A percentile compares a stretch with the other conserved stretches of the same genome.
These are phyloP conservation scores for Ganoderma sinense DNA, from an alignment of 1,284 basidiomycete species.

Conservation along the genomic window DNA sequence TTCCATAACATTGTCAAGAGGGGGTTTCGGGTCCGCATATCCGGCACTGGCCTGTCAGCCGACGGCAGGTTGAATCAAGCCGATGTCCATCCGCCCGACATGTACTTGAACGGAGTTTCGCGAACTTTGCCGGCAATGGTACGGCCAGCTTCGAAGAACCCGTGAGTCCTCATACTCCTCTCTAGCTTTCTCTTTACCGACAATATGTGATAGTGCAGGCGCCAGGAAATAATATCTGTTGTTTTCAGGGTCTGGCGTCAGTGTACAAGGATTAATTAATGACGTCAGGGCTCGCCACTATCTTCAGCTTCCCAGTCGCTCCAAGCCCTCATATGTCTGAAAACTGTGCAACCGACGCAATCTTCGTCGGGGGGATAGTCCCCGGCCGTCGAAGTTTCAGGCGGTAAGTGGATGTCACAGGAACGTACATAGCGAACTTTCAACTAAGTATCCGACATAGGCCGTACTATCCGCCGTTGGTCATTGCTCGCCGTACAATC, in stretches of 20 bases:
- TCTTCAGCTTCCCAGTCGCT: not conserved
- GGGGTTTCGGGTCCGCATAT: not conserved
- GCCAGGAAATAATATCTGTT: not conserved
- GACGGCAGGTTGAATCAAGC: not conserved
- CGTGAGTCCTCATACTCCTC: slow-evolving; percentile 31
- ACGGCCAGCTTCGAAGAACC: slow-evolving; percentile 50
- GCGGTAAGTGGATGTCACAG: not conserved
- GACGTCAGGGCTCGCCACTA: not conserved
- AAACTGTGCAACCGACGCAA: not conserved
- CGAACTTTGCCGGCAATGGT: slow-evolving; percentile 43
- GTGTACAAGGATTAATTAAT: not conserved
- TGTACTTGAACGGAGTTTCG: not conserved
- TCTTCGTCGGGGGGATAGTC: not conserved
- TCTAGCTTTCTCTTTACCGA: too few relatives aligned
- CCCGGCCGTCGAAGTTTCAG: not conserved
- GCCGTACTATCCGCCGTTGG: not conserved
- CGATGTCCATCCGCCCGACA: not conserved
- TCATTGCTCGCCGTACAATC: not conserved
- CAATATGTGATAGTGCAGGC: too few relatives aligned
- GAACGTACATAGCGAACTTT: not conserved
- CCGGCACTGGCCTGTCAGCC: not conserved
- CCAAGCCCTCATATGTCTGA: not conserved
- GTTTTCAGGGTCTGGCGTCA: not conserved
- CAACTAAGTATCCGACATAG: not conserved
- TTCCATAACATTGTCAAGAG: not conserved